A percentile compares a stretch with the other conserved stretches of the same genome.
Conservation (phyloP, 352 stramenopile species). For the Phytophthora cryptogea region DNA sequence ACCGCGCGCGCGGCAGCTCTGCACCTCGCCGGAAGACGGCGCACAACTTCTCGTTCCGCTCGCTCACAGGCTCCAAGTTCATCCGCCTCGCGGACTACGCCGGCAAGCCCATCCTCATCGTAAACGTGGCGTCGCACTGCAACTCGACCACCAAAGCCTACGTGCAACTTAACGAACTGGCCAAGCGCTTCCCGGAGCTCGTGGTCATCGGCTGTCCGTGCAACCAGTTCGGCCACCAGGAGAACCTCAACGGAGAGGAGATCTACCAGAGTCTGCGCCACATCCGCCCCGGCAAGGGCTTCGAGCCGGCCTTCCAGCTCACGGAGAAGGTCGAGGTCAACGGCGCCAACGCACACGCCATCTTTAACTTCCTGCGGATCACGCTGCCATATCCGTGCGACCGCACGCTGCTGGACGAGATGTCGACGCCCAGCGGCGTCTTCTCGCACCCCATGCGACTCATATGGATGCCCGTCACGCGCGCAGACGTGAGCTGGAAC, state of each 20-base stretch:
- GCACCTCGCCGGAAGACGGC: slow-evolving; percentile 53
- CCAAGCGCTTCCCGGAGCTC: slow-evolving; percentile 60
- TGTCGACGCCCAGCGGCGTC: slow-evolving; percentile 73
- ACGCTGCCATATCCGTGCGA: slow-evolving; percentile 73
- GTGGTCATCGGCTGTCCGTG: slow-evolving; percentile 78
- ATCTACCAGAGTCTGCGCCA: slow-evolving; percentile 76
- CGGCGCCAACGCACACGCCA: slow-evolving; percentile 72
- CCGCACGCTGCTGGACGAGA: slow-evolving; percentile 79
- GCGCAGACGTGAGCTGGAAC: slow-evolving; percentile 82
- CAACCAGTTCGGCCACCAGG: slow-evolving; percentile 85
- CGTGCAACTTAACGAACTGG: slow-evolving; percentile 71
- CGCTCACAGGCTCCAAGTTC: slow-evolving; percentile 59
- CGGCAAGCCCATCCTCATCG: slow-evolving; percentile 68
- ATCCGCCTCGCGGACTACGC: slow-evolving; percentile 70
- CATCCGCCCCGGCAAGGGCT: slow-evolving; percentile 76
- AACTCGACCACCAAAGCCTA: slow-evolving; percentile 82
- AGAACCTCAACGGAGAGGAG: slow-evolving; percentile 81
- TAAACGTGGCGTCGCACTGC: slow-evolving; percentile 84
- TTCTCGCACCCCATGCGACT: slow-evolving; percentile 85
- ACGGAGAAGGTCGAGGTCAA: slow-evolving; percentile 86
- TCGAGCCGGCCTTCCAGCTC: slow-evolving; percentile 68
- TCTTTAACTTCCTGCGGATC: slow-evolving; percentile 82
- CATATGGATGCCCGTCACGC: slow-evolving; percentile 85
- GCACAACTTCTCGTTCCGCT: slow-evolving; percentile 81
- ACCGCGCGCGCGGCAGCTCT: slow-evolving; percentile 29